Evolutionary conservation across 2,329 filamentous ascomycete species (phyloP), one percentile per base, ranked within the genome.

Genomic region (Nakataea oryzae): DNA sequence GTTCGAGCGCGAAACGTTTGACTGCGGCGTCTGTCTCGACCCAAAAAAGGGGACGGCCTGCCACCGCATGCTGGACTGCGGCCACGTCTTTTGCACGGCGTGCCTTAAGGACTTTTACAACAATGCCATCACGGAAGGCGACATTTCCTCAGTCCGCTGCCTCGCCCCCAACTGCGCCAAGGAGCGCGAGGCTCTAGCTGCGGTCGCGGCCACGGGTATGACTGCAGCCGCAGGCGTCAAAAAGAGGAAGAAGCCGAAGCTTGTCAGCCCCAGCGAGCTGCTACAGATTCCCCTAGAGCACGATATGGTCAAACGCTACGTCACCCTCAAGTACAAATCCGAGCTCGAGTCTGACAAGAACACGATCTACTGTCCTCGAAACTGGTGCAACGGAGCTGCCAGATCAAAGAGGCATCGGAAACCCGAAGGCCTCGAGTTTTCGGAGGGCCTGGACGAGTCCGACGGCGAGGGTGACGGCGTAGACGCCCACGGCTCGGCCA

Each of bases 61-160:
- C 72, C 89, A 97, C 75, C 84, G 85, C 55, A 87, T 97, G 81
- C 75, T 89, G 57, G 86, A 88, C 63, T 99, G 95, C 73, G 86
- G 85, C 0, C 93, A 99, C 71, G 91, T 97, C 50, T 99, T 97
- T 71, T 99, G 95, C 73, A 77, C 88, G 24, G 74, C 85, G n/a
- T 99, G 95, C 70, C 79, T 99, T 3, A 88, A 90, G 65, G 91
- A 93, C 68, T 97, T 93, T 68, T 97, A 96, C 79, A 91, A 88
- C 67, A 87, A 86, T 65, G 92, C 91, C 66, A 97, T 99, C 68
- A 85, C 80, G 0, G 90, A 96, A 70, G 95, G 95, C 1, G 88
- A 96, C 68, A 79, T 99, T 24, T 80, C 86, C 59, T 84, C 84
- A 9, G 87, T 99, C 32, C 88, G 87, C 65, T 99, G 95, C 70